Evolutionary conservation across 371 early-diverging fungal genomes (phyloP).

Genomic region (Mortierella sp.): DNA sequence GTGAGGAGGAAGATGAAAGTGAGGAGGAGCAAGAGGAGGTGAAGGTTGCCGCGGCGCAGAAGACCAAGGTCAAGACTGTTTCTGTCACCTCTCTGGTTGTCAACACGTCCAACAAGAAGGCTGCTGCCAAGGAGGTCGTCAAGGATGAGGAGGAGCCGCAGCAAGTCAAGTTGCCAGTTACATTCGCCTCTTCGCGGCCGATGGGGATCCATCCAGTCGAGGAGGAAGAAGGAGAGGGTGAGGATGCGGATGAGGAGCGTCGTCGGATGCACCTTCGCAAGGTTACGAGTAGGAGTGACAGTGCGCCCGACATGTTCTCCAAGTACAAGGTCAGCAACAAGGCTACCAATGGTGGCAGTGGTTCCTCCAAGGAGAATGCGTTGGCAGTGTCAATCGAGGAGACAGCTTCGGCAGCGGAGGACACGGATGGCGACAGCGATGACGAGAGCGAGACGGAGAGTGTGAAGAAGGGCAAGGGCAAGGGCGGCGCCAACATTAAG

Average conservation of each 20-base stretch:
- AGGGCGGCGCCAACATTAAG: not conserved
- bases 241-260: conserved; percentile 37
- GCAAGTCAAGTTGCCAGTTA: not conserved
- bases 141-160: conserved; percentile 14
- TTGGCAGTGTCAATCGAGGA: conserved; percentile 9
- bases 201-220: conserved; percentile 1
- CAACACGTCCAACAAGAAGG: not conserved
- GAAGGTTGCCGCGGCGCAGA: not conserved
- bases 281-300: conserved; percentile 36
- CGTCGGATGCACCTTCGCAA: conserved; percentile 21
- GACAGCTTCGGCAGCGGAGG: not conserved
- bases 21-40: conserved; percentile 14
- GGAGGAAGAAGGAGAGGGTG: conserved; percentile 11
- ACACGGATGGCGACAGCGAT: not conserved
- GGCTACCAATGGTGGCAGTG: not conserved
- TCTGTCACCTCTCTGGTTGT: not conserved
- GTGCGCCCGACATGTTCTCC: conserved; percentile 43
- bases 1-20: conserved; percentile 15
- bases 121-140: conserved; percentile 9
- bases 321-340: conserved; percentile 42
- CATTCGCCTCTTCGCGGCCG: not conserved
- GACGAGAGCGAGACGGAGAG: conserved; percentile 7
- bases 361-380: not conserved
- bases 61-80: not conserved
- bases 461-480: conserved; percentile 4